Base-by-base conservation (phyloP, 2,329 filamentous ascomycete genomes). In the Exophiala sideris region DNA sequence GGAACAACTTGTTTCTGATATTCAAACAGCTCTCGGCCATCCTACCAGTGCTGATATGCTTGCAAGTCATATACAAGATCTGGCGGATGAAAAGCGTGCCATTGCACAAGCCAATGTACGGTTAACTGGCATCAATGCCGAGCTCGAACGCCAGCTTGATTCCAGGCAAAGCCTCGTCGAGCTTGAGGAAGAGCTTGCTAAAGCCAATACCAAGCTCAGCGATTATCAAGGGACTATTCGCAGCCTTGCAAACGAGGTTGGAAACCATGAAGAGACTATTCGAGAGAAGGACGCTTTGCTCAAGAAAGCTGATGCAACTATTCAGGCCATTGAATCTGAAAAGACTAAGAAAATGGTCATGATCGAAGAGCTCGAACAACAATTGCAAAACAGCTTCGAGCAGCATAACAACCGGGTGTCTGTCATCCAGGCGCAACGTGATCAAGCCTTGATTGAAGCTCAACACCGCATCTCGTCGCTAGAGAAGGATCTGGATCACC, bases 341-440 rank as follows among this genome's bases (percentile, higher is more conserved):
- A 95, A 95, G 77, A 86, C 90, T 76, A 96, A 95, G 79, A 95
- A 94, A 71, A 88, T 89, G 39, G 85, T 90, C 18, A 78, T 99
- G 10, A 89, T 99, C 7, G 90, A 97, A 69, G 92, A 99, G 73
- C 84, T 99, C 4, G 94, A 99, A 72, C 92, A 97, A 65, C 94
- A 99, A 71, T 84, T 99, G 50, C 91, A 92, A 67, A 89, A 82
- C 68, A 96, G 94, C 73, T 99, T 91, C 71, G 94, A 99, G 67
- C 89, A 96, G 69, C 91, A 92, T 56, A 89, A 96, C 70, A 95
- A 96, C 73, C 85, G 92, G 50, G 76, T 97, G 49, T 96, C 91
- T 48, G 86, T 88, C 45, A 78, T 92, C 45, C 86, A 91, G 67
- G 82, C 83, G 14, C 88, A 91, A 71, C 85, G 87, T 45, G 82